phyloP scores from a whole-genome alignment of 768 basidiomycete species.

The Galerina sulciceps region DNA sequence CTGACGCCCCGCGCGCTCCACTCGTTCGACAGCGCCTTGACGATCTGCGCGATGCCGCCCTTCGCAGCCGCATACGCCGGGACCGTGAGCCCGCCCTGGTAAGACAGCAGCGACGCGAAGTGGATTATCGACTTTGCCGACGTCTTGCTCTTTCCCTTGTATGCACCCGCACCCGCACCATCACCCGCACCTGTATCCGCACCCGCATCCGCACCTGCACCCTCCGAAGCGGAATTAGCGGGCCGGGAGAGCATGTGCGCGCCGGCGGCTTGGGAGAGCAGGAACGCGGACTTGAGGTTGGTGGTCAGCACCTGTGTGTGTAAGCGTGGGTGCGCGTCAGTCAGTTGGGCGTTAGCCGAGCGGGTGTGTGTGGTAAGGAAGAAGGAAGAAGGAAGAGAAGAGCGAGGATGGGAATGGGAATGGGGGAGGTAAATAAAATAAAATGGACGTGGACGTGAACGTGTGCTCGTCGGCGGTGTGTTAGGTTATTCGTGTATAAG shows the following conservation, averaged over 20 bases:
- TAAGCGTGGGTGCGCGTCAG: too few species aligned
- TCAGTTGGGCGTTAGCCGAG: too few species aligned
- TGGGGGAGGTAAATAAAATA: too few species aligned
- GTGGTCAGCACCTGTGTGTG: slow-evolving; percentile 71
- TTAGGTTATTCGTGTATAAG: too few species aligned
- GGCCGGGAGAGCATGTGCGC: slow-evolving; percentile 81
- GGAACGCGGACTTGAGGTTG: slow-evolving; percentile 88
- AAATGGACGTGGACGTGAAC: too few species aligned
- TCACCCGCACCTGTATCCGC: neutral
- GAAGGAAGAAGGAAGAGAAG: neutral
- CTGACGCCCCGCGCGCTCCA: slow-evolving; percentile 90
- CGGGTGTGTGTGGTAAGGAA: neutral
- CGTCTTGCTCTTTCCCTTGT: neutral
- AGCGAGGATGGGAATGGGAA: neutral
- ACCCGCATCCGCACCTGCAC: slow-evolving; percentile 23
- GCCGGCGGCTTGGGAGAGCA: slow-evolving; percentile 84
- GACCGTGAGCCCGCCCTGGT: slow-evolving; percentile 72
- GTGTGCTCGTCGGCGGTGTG: too few species aligned
- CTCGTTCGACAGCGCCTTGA: slow-evolving; percentile 91
- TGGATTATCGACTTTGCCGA: slow-evolving; percentile 68
- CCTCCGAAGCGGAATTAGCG: slow-evolving; percentile 11
- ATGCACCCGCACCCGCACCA: neutral
- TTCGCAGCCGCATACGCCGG: slow-evolving; percentile 94
- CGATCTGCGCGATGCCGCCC: slow-evolving; percentile 83
- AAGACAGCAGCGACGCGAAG: slow-evolving; percentile 64